These are phyloP conservation scores for Pseudogymnoascus sp. DNA, from an alignment of 2,329 filamentous ascomycete genomes.

Conservation along the genomic window DNA sequence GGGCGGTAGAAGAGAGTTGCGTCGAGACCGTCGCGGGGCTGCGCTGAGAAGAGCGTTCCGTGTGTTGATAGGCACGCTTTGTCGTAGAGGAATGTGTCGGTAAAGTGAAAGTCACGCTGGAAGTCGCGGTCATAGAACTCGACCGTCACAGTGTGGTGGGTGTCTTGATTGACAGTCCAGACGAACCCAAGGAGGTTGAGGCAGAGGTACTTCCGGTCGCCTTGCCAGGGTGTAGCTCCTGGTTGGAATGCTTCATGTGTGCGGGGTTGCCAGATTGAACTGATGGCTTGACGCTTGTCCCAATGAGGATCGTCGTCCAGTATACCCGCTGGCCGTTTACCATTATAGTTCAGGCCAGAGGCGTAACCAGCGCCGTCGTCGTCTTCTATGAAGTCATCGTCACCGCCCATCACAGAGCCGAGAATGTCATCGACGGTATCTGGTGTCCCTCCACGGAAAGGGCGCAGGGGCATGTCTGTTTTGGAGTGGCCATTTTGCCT, in stretches of 20 bases:
- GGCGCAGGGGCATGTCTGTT: slow-evolving; percentile 41
- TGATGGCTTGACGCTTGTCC: slow-evolving; percentile 35
- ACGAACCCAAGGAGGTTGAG: slow-evolving; percentile 90
- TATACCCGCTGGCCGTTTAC: slow-evolving; percentile 51
- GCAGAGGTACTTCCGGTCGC: slow-evolving; percentile 86
- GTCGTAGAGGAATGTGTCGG: slow-evolving; percentile 90
- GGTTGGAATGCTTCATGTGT: slow-evolving; percentile 85
- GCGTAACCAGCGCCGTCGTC: slow-evolving; percentile 92
- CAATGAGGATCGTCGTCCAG: slow-evolving; percentile 30
- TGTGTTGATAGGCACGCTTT: slow-evolving; percentile 87
- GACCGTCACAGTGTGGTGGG: slow-evolving; percentile 86
- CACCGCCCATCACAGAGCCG: slow-evolving; percentile 47
- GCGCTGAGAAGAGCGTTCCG: slow-evolving; percentile 78
- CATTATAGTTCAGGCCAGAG: slow-evolving; percentile 51
- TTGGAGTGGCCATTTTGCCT: slow-evolving; percentile 45
- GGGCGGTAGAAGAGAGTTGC: slow-evolving; percentile 92
- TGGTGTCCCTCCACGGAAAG: slow-evolving; percentile 53
- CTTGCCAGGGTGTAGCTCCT: slow-evolving; percentile 90
- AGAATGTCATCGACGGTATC: slow-evolving; percentile 82
- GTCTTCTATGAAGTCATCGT: slow-evolving; percentile 80
- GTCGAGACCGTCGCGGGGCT: slow-evolving; percentile 54
- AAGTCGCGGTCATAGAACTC: slow-evolving; percentile 95
- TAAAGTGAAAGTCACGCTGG: slow-evolving; percentile 94
- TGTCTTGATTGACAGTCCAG: slow-evolving; percentile 95
- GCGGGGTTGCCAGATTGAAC: slow-evolving; percentile 42